Base-by-base conservation (phyloP, 768 basidiomycete genomes). In the Suillus cothurnatus region DNA sequence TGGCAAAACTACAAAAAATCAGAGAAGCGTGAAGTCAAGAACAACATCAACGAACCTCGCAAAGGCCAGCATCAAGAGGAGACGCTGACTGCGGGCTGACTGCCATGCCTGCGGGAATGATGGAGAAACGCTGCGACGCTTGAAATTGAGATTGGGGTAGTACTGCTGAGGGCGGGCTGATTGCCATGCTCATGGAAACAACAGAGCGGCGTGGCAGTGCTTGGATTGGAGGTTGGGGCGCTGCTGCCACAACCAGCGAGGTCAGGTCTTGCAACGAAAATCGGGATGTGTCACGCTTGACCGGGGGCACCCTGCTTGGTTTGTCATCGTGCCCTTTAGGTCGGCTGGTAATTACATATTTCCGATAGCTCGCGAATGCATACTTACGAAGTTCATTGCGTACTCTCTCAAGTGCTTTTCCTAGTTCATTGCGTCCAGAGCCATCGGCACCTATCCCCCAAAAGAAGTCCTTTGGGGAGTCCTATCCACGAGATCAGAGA, bases 401-500 rank as follows among this genome's bases (percentile, higher is more conserved):
- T 68, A 92, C 77, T 67, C 88, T 84, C 68, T 86, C 84, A 14
- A 92, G 81, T 14, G 88, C 86, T 72, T 88, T 90, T 49, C 91
- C 91, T 38, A 92, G 84, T 73, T 92, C 89, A 67, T 92, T 92
- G 47, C 86, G 84, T 26, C 91, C 91, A 70, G 81, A 77, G 32
- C 82, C 78, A 73, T 92, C 88, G 45, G 83, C 79, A 6, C 91
- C 91, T 66, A 86, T 75, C n/a, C 91, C 91, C 90, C 91, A 92
- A 75, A 91, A 91, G 47, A 88, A 81, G 73, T 92, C 91, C 67
- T 86, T 88, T 65, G 88, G 87, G n/a, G 89, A 91, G 71, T 89
- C 84, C 89, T 90, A 67, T 36, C 12, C 28, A 4, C 38, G 31
- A 31, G 21, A 36, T n/a, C 26, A 61, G 60, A 17, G 15, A 50